Conservation (phyloP, 2,329 filamentous ascomycete genomes). For the Clarireedia paspali region DNA sequence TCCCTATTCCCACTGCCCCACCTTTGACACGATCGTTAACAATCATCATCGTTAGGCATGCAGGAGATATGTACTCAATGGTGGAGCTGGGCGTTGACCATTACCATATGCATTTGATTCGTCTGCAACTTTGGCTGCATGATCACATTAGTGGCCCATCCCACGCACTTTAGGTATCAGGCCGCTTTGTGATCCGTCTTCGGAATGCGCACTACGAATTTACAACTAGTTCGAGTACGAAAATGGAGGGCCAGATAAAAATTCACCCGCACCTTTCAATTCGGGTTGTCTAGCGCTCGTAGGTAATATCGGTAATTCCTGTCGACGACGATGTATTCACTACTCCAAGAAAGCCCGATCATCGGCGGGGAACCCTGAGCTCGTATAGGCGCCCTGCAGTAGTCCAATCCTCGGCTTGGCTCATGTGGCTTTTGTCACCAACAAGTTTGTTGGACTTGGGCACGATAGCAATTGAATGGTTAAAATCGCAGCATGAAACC, state of each 20-base stretch:
- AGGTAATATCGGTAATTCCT: too few species aligned
- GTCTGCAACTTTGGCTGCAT: background rate
- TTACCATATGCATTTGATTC: conserved; percentile 5
- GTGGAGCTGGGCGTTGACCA: conserved; percentile 15
- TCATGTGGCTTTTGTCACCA: background rate
- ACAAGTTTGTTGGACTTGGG: background rate
- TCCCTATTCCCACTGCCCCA: background rate
- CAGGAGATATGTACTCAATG: conserved; percentile 26
- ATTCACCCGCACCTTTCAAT: too few species aligned
- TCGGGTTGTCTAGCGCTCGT: too few species aligned
- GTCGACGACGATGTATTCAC: too few species aligned
- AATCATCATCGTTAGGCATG: conserved; percentile 21
- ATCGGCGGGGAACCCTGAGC: too few species aligned
- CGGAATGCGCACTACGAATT: background rate
- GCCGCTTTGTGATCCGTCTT: background rate
- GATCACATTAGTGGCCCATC: background rate
- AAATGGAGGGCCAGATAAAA: too few species aligned
- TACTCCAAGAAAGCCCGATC: too few species aligned
- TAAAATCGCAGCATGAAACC: background rate
- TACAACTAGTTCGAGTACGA: too few species aligned
- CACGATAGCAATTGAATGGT: background rate
- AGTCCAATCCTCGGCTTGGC: background rate
- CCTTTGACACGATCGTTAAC: conserved; percentile 3
- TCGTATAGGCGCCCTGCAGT: background rate
- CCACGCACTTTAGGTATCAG: background rate